Evolutionary conservation across 179 eudicot genomes (phyloP), one percentile per base, ranked within the genome.

Genomic region (Sideroxylon spinosum): DNA sequence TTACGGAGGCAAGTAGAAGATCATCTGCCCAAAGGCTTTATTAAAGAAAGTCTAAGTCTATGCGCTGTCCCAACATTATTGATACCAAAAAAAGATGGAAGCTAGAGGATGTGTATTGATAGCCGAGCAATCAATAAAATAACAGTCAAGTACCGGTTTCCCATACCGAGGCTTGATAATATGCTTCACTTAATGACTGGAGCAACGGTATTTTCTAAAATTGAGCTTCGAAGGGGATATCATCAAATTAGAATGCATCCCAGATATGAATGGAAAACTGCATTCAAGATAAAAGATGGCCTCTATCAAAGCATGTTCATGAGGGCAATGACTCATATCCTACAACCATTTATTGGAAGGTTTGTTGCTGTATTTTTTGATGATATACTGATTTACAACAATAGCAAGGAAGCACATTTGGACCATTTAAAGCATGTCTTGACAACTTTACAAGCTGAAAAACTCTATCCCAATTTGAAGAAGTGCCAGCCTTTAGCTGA

Each of bases 291-390:
- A 19, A 14, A 16, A 14, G 10, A 57, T 57, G n/a, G 62, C 6
- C 37, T 57, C 6, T 57, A 57, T 63, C 9, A 52, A 16, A 68
- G 50, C 17, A 68, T 52, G 2, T 68, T 68, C 2, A 68, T 68
- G 52, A 13, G 52, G 9, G 25, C 32, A 11, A 68, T 68, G 71
- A 68, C 9, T 9, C 71, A 68, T 28, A 14, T 68, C 3, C 22
- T 68, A 16, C 19, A 9, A 9, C 49, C 71, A 26, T 68, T 28
- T 23, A 28, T 68, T 7, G 72, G 52, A 32, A 68, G 29, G 14
- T 68, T 68, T 32, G n/a, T 68, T 29, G n/a, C 13, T 17, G n/a
- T 68, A 3, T 68, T 32, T n/a, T 68, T 68, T 37, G 52, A 68
- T 46, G 72, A 68, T 48, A 68, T 68, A 29, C 37, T 29, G 37